Evolutionary conservation across 495 filamentous ascomycete species (phyloP).

Genomic region (Penicillium antarcticum): DNA sequence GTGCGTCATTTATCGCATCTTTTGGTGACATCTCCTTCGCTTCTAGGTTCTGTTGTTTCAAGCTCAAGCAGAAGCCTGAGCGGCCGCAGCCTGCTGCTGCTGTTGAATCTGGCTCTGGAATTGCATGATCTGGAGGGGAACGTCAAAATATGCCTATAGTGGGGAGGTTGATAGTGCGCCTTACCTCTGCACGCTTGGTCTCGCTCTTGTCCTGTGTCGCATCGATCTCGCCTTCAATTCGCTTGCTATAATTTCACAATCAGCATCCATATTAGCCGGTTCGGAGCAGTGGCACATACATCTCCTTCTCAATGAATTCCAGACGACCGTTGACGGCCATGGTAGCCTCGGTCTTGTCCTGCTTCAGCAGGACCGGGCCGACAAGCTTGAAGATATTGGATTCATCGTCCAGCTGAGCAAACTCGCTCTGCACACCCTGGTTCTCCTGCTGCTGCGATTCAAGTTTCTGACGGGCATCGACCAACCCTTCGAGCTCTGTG

Average conservation of each 20-base stretch:
- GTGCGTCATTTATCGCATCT: neutral
- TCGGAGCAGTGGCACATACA: slow-evolving; percentile 54
- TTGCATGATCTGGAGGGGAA: slow-evolving; percentile 36
- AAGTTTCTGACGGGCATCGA: slow-evolving; percentile 85
- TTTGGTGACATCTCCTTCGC: neutral
- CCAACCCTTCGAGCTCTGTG: slow-evolving; percentile 70
- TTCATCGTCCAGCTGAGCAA: slow-evolving; percentile 68
- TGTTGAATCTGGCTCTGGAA: slow-evolving; percentile 42
- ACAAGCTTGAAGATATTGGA: slow-evolving; percentile 94
- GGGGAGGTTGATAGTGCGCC: neutral
- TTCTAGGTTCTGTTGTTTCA: neutral
- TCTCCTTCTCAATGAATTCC: slow-evolving; percentile 91
- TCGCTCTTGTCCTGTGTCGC: slow-evolving; percentile 79
- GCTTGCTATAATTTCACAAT: slow-evolving; percentile 53
- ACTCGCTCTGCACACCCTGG: slow-evolving; percentile 86
- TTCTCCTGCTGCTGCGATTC: slow-evolving; percentile 95
- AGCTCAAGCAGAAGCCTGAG: slow-evolving; percentile 34
- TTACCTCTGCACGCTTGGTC: slow-evolving; percentile 70
- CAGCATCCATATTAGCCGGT: neutral
- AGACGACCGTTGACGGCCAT: slow-evolving; percentile 86
- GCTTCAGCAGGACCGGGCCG: slow-evolving; percentile 90
- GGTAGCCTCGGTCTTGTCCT: slow-evolving; percentile 82
- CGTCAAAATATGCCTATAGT: slow-evolving; percentile 13
- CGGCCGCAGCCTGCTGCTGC: slow-evolving; percentile 37
- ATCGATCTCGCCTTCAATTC: slow-evolving; percentile 77